phyloP scores from a whole-genome alignment of 2,329 filamentous ascomycete species.

The Bipolaris zeicola region DNA sequence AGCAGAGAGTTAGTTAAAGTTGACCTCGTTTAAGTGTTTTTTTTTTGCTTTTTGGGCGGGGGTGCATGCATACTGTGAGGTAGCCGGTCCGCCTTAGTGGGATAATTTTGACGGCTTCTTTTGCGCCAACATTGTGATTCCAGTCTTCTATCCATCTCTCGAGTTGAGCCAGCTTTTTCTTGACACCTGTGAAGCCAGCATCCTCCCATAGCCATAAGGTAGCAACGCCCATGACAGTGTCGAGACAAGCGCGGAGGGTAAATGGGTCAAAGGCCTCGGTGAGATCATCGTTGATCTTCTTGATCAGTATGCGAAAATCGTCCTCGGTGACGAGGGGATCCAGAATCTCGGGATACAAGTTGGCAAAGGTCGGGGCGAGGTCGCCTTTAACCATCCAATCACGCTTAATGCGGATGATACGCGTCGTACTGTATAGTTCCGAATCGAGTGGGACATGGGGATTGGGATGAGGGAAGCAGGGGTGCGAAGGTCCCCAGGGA shows the following conservation, averaged over 20 bases:
- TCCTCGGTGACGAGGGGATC: constrained; percentile 84
- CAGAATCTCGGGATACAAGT: constrained; percentile 93
- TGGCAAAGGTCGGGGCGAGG: constrained; percentile 89
- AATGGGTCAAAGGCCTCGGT: constrained; percentile 81
- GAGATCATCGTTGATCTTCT: constrained; percentile 79
- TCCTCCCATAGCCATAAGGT: constrained; percentile 98
- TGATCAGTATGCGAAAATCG: constrained; percentile 82
- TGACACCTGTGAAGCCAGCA: constrained; percentile 75
- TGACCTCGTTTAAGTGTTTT: neutral
- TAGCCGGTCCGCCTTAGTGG: constrained; percentile 83
- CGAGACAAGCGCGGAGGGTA: constrained; percentile 75
- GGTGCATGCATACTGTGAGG: constrained; percentile 68
- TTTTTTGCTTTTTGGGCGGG: neutral
- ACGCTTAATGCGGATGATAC: constrained; percentile 87
- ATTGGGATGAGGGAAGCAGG: constrained; percentile 92
- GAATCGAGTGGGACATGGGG: constrained; percentile 84
- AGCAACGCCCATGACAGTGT: constrained; percentile 76
- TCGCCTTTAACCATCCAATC: constrained; percentile 93
- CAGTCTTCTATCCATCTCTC: constrained; percentile 86
- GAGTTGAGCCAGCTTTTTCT: constrained; percentile 70
- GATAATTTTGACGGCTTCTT: constrained; percentile 73
- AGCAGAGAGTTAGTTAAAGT: neutral
- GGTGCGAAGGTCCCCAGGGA: constrained; percentile 91
- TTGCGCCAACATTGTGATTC: constrained; percentile 71
- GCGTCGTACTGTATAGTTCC: constrained; percentile 74